These are phyloP conservation scores for Calonectria ilicicola DNA, from an alignment of 2,329 filamentous ascomycete species.

Conservation along the genomic window DNA sequence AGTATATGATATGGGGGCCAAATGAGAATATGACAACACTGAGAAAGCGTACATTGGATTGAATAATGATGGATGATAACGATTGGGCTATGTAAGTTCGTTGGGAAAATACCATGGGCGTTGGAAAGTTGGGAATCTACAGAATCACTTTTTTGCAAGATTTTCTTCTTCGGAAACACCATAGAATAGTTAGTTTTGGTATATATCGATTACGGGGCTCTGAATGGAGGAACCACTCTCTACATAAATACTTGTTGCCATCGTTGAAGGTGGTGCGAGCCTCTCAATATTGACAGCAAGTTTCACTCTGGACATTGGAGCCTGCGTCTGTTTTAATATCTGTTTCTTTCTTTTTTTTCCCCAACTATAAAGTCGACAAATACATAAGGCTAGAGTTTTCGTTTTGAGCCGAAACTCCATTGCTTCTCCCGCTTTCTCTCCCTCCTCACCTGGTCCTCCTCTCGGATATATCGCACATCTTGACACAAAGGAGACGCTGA, in stretches of 20 bases:
- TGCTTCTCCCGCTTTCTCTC: conserved; percentile 10
- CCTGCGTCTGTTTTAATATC: not conserved
- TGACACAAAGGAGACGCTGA: conserved; percentile 44
- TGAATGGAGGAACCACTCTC: not conserved
- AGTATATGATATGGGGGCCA: too few relatives aligned
- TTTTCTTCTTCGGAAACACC: not conserved
- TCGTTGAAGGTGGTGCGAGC: not conserved
- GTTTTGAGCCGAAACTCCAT: conserved; percentile 16
- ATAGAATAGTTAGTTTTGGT: conserved; percentile 2
- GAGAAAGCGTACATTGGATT: not conserved
- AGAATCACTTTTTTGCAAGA: not conserved
- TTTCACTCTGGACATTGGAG: not conserved
- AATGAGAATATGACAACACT: not conserved
- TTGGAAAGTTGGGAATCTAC: not conserved
- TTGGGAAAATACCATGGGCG: not conserved
- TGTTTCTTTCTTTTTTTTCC: conserved; percentile 17
- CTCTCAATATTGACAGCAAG: not conserved
- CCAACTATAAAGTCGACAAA: conserved; percentile 27
- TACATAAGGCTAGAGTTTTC: conserved; percentile 19
- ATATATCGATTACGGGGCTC: not conserved
- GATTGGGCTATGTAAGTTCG: not conserved
- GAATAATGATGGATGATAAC: not conserved
- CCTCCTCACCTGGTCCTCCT: conserved; percentile 7
- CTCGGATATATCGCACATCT: conserved; percentile 46
- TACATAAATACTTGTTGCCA: not conserved